These are phyloP conservation scores for Diversispora epigaea DNA, from an alignment of 192 early-diverging fungal genomes.

Conservation along the genomic window DNA sequence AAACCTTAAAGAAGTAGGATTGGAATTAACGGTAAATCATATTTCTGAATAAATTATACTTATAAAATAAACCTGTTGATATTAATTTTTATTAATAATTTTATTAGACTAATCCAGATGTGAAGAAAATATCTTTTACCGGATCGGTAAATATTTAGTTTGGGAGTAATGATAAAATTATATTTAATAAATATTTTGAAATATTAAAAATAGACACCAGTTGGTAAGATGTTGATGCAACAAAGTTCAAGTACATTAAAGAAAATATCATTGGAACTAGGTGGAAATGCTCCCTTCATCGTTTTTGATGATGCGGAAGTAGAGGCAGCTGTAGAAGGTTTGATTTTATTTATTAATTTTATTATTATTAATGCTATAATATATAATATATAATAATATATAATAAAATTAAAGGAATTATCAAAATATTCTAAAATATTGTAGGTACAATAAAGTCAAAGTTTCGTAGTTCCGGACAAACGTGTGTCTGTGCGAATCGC, in stretches of 20 bases:
- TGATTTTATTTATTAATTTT: neutral
- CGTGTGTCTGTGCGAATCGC: conserved; percentile 76
- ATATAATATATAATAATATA: neutral
- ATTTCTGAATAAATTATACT: neutral
- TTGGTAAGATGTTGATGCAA: conserved; percentile 64
- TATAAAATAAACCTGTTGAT: neutral
- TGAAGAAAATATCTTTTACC: conserved; percentile 77
- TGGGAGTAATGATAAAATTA: neutral
- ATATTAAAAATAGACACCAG: conserved; percentile 46
- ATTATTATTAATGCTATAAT: neutral
- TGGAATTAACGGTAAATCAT: conserved; percentile 35
- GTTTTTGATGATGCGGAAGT: conserved; percentile 77
- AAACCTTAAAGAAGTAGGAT: conserved; percentile 55
- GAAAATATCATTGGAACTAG: conserved; percentile 79
- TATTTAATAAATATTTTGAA: conserved; percentile 15
- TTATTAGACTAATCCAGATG: conserved; percentile 48
- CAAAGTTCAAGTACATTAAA: conserved; percentile 67
- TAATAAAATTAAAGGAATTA: conserved; percentile 22
- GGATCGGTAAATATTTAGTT: conserved; percentile 56
- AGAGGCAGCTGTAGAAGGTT: conserved; percentile 65
- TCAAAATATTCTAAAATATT: no score
- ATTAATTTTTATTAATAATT: conserved; percentile 27
- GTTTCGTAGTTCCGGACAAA: conserved; percentile 78
- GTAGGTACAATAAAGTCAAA: conserved; percentile 56
- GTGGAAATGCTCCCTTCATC: conserved; percentile 81